These are phyloP conservation scores for Juglanconis oblonga DNA, from an alignment of 2,329 filamentous ascomycete species.

Conservation along the genomic window DNA sequence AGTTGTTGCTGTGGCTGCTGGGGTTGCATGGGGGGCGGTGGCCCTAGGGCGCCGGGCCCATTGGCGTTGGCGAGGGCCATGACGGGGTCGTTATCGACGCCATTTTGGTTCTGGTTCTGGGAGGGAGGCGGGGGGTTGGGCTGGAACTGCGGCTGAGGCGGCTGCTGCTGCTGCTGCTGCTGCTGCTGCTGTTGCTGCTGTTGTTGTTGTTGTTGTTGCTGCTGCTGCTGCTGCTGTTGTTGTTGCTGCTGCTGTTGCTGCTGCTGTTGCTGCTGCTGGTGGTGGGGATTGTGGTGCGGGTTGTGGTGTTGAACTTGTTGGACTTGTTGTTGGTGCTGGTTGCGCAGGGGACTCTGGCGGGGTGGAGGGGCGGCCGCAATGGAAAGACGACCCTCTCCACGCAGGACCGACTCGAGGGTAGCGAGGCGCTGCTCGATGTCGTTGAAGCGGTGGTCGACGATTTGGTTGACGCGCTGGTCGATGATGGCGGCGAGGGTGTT, in stretches of 20 bases:
- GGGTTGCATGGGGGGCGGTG: constrained; percentile 9
- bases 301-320: constrained; percentile 2
- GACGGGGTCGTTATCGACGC: constrained; percentile 17
- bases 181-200: constrained; percentile 11
- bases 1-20: background rate
- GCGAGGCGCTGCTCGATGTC: constrained; percentile 17
- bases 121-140: background rate
- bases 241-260: constrained; percentile 14
- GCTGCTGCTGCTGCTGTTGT: constrained; percentile 6
- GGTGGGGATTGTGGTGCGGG: constrained; percentile 4
- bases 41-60: constrained; percentile 11
- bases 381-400: constrained; percentile 14
- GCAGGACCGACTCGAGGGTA: constrained; percentile 13
- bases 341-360: constrained; percentile 14
- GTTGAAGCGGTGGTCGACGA: constrained; percentile 16
- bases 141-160: background rate
- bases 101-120: constrained; percentile 13
- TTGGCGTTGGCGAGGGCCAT: constrained; percentile 18
- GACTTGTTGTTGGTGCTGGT: constrained; percentile 12
- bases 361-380: background rate
- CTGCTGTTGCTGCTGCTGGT: constrained; percentile 4
- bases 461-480: constrained; percentile 16
- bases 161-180: constrained; percentile 6
- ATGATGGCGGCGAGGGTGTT: constrained; percentile 18
- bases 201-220: background rate